phyloP scores from a whole-genome alignment of 169 alveolate species.

The Babesia gibsoni region DNA sequence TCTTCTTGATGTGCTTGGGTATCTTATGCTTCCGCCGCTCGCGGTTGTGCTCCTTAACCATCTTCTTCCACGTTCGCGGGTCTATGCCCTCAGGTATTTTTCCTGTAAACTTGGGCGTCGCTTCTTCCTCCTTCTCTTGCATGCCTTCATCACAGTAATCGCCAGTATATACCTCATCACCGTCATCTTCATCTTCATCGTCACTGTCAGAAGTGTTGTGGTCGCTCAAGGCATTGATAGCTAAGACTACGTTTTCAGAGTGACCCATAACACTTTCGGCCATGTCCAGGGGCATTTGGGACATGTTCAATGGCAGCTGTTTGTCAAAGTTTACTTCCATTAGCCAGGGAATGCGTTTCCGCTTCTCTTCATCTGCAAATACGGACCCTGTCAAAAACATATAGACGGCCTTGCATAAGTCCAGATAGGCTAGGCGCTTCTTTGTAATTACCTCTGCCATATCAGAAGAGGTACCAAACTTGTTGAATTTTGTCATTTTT shows the following conservation, averaged over 20 bases:
- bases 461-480: constrained; percentile 36
- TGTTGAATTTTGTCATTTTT: constrained; percentile 42
- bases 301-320: constrained; percentile 29
- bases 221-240: constrained; percentile 1
- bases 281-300: constrained; percentile 24
- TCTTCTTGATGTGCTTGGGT: constrained; percentile 81
- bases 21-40: constrained; percentile 75
- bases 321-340: constrained; percentile 9
- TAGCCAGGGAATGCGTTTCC: constrained; percentile 7
- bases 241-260: constrained; percentile 7
- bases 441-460: constrained; percentile 11
- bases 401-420: constrained; percentile 13
- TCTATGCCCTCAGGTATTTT: constrained; percentile 79
- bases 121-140: not conserved
- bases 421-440: constrained; percentile 22
- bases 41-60: constrained; percentile 78
- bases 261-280: constrained; percentile 24
- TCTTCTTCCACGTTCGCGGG: constrained; percentile 80
- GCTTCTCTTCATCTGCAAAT: not conserved
- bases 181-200: not conserved
- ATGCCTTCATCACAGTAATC: not conserved
- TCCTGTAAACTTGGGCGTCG: constrained; percentile 67
- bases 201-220: not conserved
- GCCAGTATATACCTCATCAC: not conserved
- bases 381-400: constrained; percentile 5